Percentiles rank a stretch among this genome's conserved stretches.
phyloP scores from a whole-genome alignment of 2,329 filamentous ascomycete genomes.

The Penicillium brevicompactum region DNA sequence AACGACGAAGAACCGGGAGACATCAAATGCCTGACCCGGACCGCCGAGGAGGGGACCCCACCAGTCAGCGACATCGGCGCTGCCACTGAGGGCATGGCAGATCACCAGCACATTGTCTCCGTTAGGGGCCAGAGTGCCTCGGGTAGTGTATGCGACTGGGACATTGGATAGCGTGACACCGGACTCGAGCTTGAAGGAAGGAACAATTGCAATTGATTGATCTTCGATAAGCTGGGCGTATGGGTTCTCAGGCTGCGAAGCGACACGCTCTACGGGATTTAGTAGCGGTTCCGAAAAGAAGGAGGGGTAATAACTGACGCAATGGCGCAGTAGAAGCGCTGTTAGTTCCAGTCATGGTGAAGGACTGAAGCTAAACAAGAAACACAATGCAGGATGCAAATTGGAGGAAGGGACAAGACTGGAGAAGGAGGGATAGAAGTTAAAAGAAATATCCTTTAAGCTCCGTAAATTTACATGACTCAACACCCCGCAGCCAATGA shows the following conservation, averaged over 20 bases:
- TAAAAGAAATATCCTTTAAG: background rate
- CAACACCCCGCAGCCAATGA: constrained; percentile 8
- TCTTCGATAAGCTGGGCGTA: constrained; percentile 84
- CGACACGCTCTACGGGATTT: constrained; percentile 59
- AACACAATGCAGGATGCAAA: constrained; percentile 4
- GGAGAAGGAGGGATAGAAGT: background rate
- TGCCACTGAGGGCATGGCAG: constrained; percentile 57
- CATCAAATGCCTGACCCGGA: constrained; percentile 56
- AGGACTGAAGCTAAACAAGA: background rate
- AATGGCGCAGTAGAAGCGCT: constrained; percentile 25
- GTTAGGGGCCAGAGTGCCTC: constrained; percentile 58
- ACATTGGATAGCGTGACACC: constrained; percentile 80
- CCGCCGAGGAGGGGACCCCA: constrained; percentile 58
- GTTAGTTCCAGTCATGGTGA: constrained; percentile 29
- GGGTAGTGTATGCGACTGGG: constrained; percentile 65
- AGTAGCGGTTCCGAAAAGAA: constrained; percentile 43
- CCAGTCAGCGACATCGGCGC: constrained; percentile 59
- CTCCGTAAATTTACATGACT: constrained; percentile 2
- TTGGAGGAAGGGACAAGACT: constrained; percentile 1
- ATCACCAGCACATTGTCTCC: constrained; percentile 67
- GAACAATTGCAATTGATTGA: constrained; percentile 83
- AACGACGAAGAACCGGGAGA: constrained; percentile 55
- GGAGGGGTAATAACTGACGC: constrained; percentile 40
- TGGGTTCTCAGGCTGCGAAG: constrained; percentile 83
- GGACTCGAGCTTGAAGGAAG: constrained; percentile 89